These are phyloP conservation scores for Amphibolis antarctica DNA, from an alignment of 106 monocot species.

Conservation along the genomic window DNA sequence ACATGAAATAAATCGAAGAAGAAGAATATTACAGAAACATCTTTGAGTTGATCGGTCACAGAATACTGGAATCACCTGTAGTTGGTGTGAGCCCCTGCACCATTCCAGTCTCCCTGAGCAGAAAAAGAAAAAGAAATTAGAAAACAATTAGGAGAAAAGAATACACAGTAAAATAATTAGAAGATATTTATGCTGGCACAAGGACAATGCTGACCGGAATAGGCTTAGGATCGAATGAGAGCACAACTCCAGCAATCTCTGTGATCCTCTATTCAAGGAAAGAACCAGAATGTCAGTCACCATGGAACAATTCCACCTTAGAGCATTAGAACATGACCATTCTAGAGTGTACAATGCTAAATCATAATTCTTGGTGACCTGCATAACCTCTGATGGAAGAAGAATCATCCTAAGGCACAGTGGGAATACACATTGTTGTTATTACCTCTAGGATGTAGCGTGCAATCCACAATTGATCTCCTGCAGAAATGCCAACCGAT, in stretches of 20 bases:
- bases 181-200: neutral
- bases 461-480: constrained; percentile 58
- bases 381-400: neutral
- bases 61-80: constrained; percentile 39
- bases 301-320: no score
- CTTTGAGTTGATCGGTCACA: no score
- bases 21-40: neutral
- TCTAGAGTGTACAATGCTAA: neutral
- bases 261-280: constrained; percentile 63
- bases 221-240: constrained; percentile 81
- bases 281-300: neutral
- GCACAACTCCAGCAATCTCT: constrained; percentile 70
- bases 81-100: constrained; percentile 75
- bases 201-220: constrained; percentile 35
- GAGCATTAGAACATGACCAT: neutral
- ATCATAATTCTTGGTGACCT: neutral
- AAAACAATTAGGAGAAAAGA: neutral
- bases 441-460: constrained; percentile 67
- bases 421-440: neutral
- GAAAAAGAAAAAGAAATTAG: neutral
- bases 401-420: neutral
- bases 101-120: constrained; percentile 66
- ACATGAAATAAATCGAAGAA: neutral
- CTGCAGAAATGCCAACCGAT: constrained; percentile 63
- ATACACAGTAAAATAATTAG: neutral